Base-by-base conservation (phyloP, 1,284 basidiomycete species). In the Ceratobasidium sp. region DNA sequence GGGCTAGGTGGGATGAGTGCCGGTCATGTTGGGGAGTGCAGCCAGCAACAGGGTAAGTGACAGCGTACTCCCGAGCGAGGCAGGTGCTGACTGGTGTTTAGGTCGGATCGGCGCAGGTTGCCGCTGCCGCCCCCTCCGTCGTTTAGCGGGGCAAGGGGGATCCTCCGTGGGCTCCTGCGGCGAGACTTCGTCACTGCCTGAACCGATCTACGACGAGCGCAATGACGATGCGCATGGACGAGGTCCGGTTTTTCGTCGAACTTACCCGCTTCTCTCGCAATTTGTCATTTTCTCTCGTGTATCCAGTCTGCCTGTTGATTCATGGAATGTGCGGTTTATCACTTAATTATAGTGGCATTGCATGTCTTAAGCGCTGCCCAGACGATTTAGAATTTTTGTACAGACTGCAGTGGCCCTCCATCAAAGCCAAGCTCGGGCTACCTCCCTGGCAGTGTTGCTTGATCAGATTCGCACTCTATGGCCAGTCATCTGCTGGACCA, bases 161-260 rank as follows among this genome's bases (percentile, higher is more conserved):
- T 95, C 88, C 87, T 96, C 39, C 88, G 92, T 73, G 93, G 93
- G 7, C 86, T 96, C 48, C 92, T 95, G 88, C 90, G 94, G 39
- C 87, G 84, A 82, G 43, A n/a, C 43, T 56, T 41, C 77, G n/a
- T 74, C 77, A 13, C 69, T 74, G 8, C 80, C 77, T 8, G 89
- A 92, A 74, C 87, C 92, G 0, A 81, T 92, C 39, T 98, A 96
- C 80, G 95, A 95, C 19, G 91, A 94, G 77, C 79, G 83, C 34
- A 82, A 86, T 7, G 88, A 92, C 77, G 96, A 98, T 80, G 88
- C 89, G 31, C 94, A 94, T n/a, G 51, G 96, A 96, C 79, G 96
- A 98, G 87, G 93, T 98, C 76, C 89, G 93, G 77, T 98, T 98
- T 85, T 93, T 89, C 22, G 91, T 97, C 74, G 96, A 98, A 84